Evolutionary conservation across 192 early-diverging fungal genomes (phyloP).

Genomic region (Phycomyces nitens): DNA sequence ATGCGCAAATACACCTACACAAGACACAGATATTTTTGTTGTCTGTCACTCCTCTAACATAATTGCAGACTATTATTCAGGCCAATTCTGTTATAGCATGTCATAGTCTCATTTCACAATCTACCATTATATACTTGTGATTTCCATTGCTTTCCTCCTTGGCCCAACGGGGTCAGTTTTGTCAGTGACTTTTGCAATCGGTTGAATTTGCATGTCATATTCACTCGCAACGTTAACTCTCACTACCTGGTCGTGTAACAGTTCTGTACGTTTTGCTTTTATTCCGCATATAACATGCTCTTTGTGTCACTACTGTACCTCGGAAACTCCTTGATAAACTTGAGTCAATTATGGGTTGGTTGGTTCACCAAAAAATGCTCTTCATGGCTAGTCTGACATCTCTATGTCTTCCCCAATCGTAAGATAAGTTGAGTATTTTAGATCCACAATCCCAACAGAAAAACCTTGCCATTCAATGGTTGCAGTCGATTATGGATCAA

Average conservation of each 20-base stretch:
- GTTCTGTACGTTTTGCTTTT: neutral
- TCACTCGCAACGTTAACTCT: neutral
- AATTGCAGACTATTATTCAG: neutral
- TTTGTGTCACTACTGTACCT: neutral
- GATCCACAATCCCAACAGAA: neutral
- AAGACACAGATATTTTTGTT: slow-evolving; percentile 14
- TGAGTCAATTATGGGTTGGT: neutral
- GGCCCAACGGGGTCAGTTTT: neutral
- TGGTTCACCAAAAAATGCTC: neutral
- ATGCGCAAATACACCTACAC: slow-evolving; percentile 14
- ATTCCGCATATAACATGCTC: slow-evolving; percentile 7
- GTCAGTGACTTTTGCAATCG: neutral
- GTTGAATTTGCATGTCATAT: neutral
- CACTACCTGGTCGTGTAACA: slow-evolving; percentile 1
- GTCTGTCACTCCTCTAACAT: neutral
- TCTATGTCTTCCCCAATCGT: neutral
- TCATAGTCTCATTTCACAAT: too few species aligned
- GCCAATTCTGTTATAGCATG: too few species aligned
- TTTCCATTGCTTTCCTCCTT: neutral
- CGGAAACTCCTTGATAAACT: neutral
- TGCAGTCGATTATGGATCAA: neutral
- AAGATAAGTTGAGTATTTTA: neutral
- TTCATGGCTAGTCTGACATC: neutral
- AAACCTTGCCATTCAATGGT: neutral
- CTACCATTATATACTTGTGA: too few species aligned